Evolutionary conservation across 345 rosid genomes (phyloP), one percentile per base, ranked within the genome.

Genomic region (Gossypium longicalyx): DNA sequence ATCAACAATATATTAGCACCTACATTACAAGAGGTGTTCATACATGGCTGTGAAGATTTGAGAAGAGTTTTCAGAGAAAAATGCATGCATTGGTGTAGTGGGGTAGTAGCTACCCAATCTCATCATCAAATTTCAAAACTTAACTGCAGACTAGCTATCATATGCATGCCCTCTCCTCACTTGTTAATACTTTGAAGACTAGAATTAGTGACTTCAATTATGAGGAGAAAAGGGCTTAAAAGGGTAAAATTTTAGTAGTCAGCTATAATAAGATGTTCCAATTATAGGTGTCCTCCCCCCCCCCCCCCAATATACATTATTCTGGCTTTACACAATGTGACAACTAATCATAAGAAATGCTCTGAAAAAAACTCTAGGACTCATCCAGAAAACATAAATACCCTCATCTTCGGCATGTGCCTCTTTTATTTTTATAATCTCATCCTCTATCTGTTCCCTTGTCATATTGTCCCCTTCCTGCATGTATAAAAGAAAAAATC

Each of bases 321-420:
- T 20, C 52, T 27, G 43, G 7, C 53, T 19, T 20, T 44, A 44
- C 16, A 44, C 11, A 45, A 66, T 16, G 5, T 20, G n/a, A 45
- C 34, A 66, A 44, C 29, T 41, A 43, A 65, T 4, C 10, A 41
- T 66, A 19, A 44, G 72, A 9, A 1, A 51, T 25, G 15, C 59
- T 29, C 47, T 5, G 22, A 16, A 70, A 15, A 29, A 59, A 47
- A 17, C 60, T 74, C 57, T n/a, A 62, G n/a, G 17, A 16, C 34
- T 17, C 77, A n/a, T 70, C 41, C 59, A 27, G 54, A 77, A 56
- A 76, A 60, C 74, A 74, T 62, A 73, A 67, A 34, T 85, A 94
- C 98, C 97, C 76, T 94, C 97, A 71, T 94, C 96, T 76, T 89
- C 96, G 52, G 94, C 96, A 87, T 92, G 93, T 27, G 89, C 92